Evolutionary conservation across 495 filamentous ascomycete genomes (phyloP), one percentile per base, ranked within the genome.

Genomic region (Xylaria grammica): DNA sequence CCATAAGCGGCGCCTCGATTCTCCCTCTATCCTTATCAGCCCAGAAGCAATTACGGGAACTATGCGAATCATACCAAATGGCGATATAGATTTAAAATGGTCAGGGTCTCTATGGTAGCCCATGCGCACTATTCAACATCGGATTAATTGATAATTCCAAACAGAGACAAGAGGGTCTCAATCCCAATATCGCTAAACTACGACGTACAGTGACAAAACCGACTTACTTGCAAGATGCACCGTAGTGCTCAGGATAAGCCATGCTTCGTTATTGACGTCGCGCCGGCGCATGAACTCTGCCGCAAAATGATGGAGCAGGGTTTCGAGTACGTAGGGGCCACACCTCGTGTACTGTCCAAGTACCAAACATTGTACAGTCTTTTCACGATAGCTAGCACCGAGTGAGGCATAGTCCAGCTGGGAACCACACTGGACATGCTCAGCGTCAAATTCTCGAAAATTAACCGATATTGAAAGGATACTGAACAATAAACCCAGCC

Each of bases 1-100:
- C 79, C 79, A 82, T 7, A 79, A 20, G n/a, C 78, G 72, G 42
- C 79, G 71, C 53, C 79, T 73, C 72, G 79, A 75, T 54, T 82
- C 78, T 10, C 76, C 74, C 60, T 80, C 61, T 63, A 27, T 32
- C 29, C 11, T n/a, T 7, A 8, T 63, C 10, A 63, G 61, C 22
- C 5, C 3, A 17, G 51, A 32, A 19, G 9, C 27, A 29, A 36
- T 27, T 19, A 9, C 27, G 24, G 44, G 8, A 24, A n/a, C 20
- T 27, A 3, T 2, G 49, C 7, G 13, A n/a, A 49, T 63, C 52
- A 40, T 56, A 63, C 61, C 75, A 61, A 77, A 80, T 1, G 72
- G 66, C 0, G 76, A 66, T 26, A 79, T 75, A 26, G 64, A 69
- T 1, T 72, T 65, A 40, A 74, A 78, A 64, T 80, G 75, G 5